Base-by-base conservation (phyloP, 305 asterid species). In the Caryopteris hybrid region DNA sequence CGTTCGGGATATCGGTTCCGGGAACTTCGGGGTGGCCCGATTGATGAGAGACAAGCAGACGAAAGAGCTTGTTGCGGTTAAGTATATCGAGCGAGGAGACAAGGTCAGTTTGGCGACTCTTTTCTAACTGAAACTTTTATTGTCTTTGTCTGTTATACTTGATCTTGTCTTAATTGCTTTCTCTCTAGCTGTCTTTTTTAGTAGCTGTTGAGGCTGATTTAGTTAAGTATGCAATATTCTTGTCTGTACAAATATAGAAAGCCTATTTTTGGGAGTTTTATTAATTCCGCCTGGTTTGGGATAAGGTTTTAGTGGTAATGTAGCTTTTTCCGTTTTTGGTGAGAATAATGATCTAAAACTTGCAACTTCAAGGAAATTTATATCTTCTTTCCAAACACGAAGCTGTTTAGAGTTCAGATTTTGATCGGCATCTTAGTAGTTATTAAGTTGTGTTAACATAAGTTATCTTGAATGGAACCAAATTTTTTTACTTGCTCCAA, bases 51-150 rank as follows among this genome's bases (percentile, higher is more conserved):
- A 91, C 65, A 91, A 86, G 81, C 95, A 82, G 78, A 88, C 96
- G 1, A 91, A 77, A 10, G 95, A 86, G 78, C 87, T 84, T 10
- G 84, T 91, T 69, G 97, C 97, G 31, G 95, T 91, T 16, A 91
- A 91, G 87, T 91, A 91, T 70, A 91, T 91, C 46, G 96, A 91
- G 78, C 79, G 96, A 65, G 97, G 96, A 16, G 93, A 91, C 16
- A 91, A 81, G 91, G 97, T 88, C 38, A 13, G 90, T 70, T 65
- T 51, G 9, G 36, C 4, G 36, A 6, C 23, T 34, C 11, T 46
- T 23, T 12, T 16, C n/a, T 16, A 6, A 46, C 20, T 9, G 38
- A 31, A 31, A 1, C 36, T 20, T 38, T 9, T 42, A 20, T 22
- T 57, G 53, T 46, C 20, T n/a, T 4, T 33, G 56, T 33, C 14